Conservation (phyloP, 2,329 filamentous ascomycete genomes). For the Blastomyces emzantsi region DNA sequence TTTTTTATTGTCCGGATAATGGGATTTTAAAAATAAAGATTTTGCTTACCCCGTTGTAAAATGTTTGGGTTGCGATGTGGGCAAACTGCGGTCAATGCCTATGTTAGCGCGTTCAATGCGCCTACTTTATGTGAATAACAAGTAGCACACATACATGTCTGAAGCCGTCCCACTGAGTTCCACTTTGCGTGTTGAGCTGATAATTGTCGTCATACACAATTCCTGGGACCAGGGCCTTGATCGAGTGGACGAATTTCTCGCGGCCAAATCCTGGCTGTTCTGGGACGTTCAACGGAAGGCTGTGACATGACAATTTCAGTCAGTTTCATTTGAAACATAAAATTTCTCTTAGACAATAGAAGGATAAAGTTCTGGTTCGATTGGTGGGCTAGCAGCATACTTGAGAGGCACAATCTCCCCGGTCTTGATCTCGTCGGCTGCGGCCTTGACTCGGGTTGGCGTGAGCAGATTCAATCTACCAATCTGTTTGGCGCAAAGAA, state of each 20-base stretch:
- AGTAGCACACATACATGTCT: constrained; percentile 31
- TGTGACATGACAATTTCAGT: constrained; percentile 16
- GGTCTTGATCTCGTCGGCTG: constrained; percentile 45
- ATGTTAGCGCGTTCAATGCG: constrained; percentile 3
- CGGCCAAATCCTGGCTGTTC: constrained; percentile 46
- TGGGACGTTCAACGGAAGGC: constrained; percentile 46
- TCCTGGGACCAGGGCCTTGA: constrained; percentile 36
- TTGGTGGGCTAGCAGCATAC: constrained; percentile 24
- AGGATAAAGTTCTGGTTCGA: neutral
- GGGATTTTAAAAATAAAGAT: neutral
- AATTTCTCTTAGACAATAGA: neutral
- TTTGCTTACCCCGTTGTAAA: constrained; percentile 34
- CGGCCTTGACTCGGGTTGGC: constrained; percentile 45
- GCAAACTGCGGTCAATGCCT: constrained; percentile 24
- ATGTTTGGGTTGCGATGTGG: constrained; percentile 29
- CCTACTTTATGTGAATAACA: neutral
- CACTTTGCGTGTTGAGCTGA: constrained; percentile 41
- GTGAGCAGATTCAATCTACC: constrained; percentile 49
- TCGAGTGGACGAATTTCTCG: constrained; percentile 46
- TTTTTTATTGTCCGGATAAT: neutral
- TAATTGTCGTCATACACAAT: constrained; percentile 39
- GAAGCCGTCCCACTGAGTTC: constrained; percentile 45
- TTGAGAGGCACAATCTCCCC: constrained; percentile 50
- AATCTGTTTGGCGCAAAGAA: constrained; percentile 17
- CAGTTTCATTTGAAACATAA: neutral